phyloP scores from a whole-genome alignment of 2,329 filamentous ascomycete genomes.

The Fusarium caatingaense region DNA sequence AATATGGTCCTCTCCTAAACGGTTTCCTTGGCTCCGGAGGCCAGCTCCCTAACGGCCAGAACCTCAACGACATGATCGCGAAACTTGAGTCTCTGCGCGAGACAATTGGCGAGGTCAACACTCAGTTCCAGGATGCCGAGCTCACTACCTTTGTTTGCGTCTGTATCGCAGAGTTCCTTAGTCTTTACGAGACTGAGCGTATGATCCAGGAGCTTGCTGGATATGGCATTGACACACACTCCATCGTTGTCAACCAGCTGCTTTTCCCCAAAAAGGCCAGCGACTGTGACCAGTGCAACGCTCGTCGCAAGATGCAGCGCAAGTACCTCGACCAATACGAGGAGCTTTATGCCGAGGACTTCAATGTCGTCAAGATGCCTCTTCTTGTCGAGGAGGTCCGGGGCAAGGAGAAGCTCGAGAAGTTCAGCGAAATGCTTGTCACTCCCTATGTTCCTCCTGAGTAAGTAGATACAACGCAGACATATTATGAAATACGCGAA shows the following conservation, averaged over 20 bases:
- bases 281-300: constrained; percentile 94
- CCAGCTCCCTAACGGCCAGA: constrained; percentile 88
- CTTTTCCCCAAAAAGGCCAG: constrained; percentile 89
- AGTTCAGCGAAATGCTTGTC: constrained; percentile 87
- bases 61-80: constrained; percentile 88
- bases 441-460: constrained; percentile 78
- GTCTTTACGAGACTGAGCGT: constrained; percentile 96
- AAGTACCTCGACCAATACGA: constrained; percentile 99
- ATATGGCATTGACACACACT: constrained; percentile 95
- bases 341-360: constrained; percentile 93
- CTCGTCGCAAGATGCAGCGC: constrained; percentile 96
- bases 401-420: constrained; percentile 93
- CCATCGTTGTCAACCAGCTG: constrained; percentile 98
- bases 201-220: constrained; percentile 98
- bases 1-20: constrained; percentile 96
- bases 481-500: not conserved
- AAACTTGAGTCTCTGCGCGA: constrained; percentile 94
- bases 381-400: constrained; percentile 94
- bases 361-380: constrained; percentile 99
- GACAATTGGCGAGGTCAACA: constrained; percentile 95
- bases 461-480: constrained; percentile 40
- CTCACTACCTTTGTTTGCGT: constrained; percentile 98
- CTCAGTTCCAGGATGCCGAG: constrained; percentile 96
- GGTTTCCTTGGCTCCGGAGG: constrained; percentile 85
- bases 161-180: constrained; percentile 97